phyloP scores from a whole-genome alignment of 2,329 filamentous ascomycete genomes.

The Ophiobolus disseminans region DNA sequence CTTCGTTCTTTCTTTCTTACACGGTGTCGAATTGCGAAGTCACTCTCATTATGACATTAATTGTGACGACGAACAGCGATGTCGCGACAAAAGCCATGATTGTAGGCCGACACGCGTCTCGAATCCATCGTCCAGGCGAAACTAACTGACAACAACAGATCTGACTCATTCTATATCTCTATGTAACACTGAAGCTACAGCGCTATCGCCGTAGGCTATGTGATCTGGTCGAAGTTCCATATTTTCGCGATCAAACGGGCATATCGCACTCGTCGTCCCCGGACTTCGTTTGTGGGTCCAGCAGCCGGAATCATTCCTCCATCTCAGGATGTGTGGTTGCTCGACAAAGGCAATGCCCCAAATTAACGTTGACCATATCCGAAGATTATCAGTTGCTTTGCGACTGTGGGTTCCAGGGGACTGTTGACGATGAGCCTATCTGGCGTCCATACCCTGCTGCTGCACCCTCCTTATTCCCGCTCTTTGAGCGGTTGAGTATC shows the following conservation, averaged over 20 bases:
- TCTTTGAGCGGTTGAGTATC: constrained; percentile 21
- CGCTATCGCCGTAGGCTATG: too few species aligned
- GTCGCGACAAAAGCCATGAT: too few species aligned
- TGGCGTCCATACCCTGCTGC: constrained; percentile 39
- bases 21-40: too few species aligned
- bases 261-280: constrained; percentile 30
- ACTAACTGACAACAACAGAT: too few species aligned
- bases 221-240: too few species aligned
- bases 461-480: constrained; percentile 30
- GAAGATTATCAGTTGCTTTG: constrained; percentile 16
- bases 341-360: constrained; percentile 48
- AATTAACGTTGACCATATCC: constrained; percentile 25
- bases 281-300: constrained; percentile 41
- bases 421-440: constrained; percentile 34
- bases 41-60: too few species aligned
- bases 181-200: too few species aligned
- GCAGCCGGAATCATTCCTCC: constrained; percentile 28
- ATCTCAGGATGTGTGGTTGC: constrained; percentile 37
- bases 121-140: too few species aligned
- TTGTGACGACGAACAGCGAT: too few species aligned
- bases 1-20: too few species aligned
- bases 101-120: too few species aligned
- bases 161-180: too few species aligned
- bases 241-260: constrained; percentile 22
- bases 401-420: constrained; percentile 15